Percentiles rank a stretch among this genome's conserved stretches.
These are phyloP conservation scores for Corrigiola litoralis DNA, from an alignment of 179 eudicot genomes.

Conservation along the genomic window DNA sequence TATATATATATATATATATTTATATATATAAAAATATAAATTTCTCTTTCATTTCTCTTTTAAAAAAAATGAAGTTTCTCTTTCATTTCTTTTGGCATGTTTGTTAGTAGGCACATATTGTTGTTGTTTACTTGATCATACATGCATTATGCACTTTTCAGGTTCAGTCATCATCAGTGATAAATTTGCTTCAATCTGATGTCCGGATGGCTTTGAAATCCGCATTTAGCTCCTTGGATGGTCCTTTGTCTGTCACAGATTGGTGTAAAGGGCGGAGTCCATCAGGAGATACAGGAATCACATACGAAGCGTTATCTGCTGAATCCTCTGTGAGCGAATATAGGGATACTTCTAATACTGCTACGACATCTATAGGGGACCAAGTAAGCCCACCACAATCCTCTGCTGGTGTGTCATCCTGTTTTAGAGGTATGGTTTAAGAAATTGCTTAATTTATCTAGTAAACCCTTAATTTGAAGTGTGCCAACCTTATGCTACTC, in stretches of 20 bases:
- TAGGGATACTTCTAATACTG: slow-evolving; percentile 64
- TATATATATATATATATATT: too few relatives aligned
- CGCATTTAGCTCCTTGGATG: slow-evolving; percentile 81
- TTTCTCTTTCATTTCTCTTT: neutral
- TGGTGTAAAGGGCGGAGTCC: slow-evolving; percentile 90
- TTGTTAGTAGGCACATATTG: too few relatives aligned
- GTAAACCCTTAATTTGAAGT: neutral
- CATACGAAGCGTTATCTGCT: slow-evolving; percentile 64
- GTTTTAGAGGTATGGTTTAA: slow-evolving; percentile 53
- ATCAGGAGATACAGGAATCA: slow-evolving; percentile 53
- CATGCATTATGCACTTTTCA: slow-evolving; percentile 32
- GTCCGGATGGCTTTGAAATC: slow-evolving; percentile 72
- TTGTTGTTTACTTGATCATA: too few relatives aligned
- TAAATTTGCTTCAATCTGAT: slow-evolving; percentile 84
- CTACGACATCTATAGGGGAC: slow-evolving; percentile 50
- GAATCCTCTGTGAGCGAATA: slow-evolving; percentile 70
- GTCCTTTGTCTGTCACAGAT: slow-evolving; percentile 80
- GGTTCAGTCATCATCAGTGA: slow-evolving; percentile 89
- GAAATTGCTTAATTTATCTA: neutral
- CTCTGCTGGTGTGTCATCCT: slow-evolving; percentile 52
- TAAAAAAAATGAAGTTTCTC: too few relatives aligned
- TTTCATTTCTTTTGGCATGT: too few relatives aligned
- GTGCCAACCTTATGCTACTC: too few relatives aligned
- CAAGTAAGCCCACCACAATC: slow-evolving; percentile 73
- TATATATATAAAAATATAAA: too few relatives aligned